Evolutionary conservation across 495 filamentous ascomycete species (phyloP).

Genomic region (Trichocladium antarcticum): DNA sequence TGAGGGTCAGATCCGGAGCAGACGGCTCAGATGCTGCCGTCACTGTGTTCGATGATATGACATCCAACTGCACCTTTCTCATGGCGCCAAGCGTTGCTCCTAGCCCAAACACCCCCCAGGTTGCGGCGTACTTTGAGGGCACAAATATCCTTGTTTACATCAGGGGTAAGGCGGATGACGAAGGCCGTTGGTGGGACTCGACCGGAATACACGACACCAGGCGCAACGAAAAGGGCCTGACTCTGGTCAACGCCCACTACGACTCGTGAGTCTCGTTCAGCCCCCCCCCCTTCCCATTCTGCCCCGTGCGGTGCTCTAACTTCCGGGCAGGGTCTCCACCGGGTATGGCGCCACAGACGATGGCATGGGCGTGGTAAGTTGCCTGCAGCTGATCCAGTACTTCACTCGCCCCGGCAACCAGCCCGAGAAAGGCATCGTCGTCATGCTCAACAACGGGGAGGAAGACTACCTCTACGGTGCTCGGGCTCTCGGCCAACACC

Average conservation of each 20-base stretch:
- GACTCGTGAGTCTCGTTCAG: conserved; percentile 50
- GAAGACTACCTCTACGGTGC: conserved; percentile 91
- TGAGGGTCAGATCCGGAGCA: background rate
- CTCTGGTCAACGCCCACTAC: conserved; percentile 91
- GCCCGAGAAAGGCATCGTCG: conserved; percentile 69
- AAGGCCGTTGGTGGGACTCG: conserved; percentile 52
- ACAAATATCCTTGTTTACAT: conserved; percentile 91
- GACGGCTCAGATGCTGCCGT: conserved; percentile 26
- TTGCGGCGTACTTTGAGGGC: conserved; percentile 74
- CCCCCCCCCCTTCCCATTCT: too few species aligned
- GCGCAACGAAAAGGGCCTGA: conserved; percentile 55
- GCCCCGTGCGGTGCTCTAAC: conserved; percentile 3
- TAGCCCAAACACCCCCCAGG: background rate
- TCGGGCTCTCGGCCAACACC: conserved; percentile 71
- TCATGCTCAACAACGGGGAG: conserved; percentile 89
- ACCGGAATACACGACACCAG: conserved; percentile 29
- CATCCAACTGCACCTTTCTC: conserved; percentile 60
- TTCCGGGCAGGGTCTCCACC: conserved; percentile 58
- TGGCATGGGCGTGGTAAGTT: conserved; percentile 75
- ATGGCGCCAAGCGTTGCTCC: conserved; percentile 20
- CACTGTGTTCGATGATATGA: conserved; percentile 65
- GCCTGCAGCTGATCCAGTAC: conserved; percentile 79
- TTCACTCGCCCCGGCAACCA: conserved; percentile 68
- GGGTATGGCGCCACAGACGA: conserved; percentile 88
- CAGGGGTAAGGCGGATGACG: conserved; percentile 62